Evolutionary conservation across 1,139 yeast genomes (phyloP), one percentile per base, ranked within the genome.

Genomic region (Yarrowia galli): DNA sequence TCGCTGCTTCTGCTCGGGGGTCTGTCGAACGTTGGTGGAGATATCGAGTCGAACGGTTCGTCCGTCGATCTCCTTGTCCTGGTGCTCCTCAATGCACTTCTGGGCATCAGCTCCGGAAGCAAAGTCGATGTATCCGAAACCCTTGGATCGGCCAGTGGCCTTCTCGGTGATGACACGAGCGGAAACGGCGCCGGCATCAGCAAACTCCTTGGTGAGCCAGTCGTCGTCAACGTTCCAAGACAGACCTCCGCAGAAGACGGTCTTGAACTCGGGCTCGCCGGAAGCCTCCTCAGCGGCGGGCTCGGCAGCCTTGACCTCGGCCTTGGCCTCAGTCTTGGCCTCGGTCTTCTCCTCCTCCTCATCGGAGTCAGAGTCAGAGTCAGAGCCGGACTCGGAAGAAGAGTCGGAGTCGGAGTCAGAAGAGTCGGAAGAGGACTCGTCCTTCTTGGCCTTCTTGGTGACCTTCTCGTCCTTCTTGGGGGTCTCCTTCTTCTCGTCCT

Each of bases 41-140:
- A 92, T 82, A 80, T 95, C 99, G 78, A 92, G 85, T 84, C 93
- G 93, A 78, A 95, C 86, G 79, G 96, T 91, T 85, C 99, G 90
- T 74, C 99, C 99, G 76, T 95, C 99, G 74, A 95, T 88, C 82
- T 93, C 98, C 77, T 84, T 87, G 77, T 97, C 98, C 82, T 92
- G 97, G 86, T 84, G 85, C 79, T 89, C 91, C 71, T 83, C 83
- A 72, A 93, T 82, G n/a, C 99, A 98, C 80, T 88, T 88, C 79
- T 91, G 93, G 73, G 98, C 99, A 70, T 83, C 84, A 54, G 86
- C 85, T 75, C 86, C 87, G 75, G 84, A 80, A 75, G 87, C 92
- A 77, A 95, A 95, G 79, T 95, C 99, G 80, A 95, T 97, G 82
- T 95, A 95, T 76, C 99, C 99, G 84, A 90, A 95, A 79, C 99